Percentiles rank a stretch among this genome's conserved stretches.
Conservation (phyloP, 2,329 filamentous ascomycete genomes). For the Alternaria rosae region DNA sequence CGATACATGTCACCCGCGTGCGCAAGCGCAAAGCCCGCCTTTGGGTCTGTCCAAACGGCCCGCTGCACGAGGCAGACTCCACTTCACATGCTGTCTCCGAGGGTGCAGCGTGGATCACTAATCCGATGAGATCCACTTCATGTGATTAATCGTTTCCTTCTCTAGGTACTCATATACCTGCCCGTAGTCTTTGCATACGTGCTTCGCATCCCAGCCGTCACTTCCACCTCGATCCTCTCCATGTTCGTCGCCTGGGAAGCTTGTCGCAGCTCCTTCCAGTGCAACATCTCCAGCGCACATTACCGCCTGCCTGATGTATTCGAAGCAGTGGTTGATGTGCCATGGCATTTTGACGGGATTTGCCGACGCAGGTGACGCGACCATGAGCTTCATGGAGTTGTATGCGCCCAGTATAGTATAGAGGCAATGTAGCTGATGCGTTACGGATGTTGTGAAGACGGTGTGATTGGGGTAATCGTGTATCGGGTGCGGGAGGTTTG, state of each 20-base stretch:
- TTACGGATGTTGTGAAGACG: slow-evolving; percentile 45
- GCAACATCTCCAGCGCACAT: slow-evolving; percentile 47
- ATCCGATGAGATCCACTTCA: slow-evolving; percentile 40
- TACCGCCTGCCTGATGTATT: slow-evolving; percentile 44
- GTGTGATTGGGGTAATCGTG: slow-evolving; percentile 41
- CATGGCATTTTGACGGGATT: slow-evolving; percentile 40
- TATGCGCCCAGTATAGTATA: slow-evolving; percentile 45
- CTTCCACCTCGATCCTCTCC: slow-evolving; percentile 43
- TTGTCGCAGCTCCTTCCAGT: slow-evolving; percentile 43
- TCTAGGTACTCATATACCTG: slow-evolving; percentile 43
- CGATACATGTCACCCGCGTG: neutral
- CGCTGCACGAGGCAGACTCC: neutral
- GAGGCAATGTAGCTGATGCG: slow-evolving; percentile 46
- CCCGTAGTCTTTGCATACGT: slow-evolving; percentile 44
- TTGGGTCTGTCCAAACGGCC: slow-evolving; percentile 1
- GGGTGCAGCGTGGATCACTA: neutral
- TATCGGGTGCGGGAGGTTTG: slow-evolving; percentile 41
- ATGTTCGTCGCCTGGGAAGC: slow-evolving; percentile 33
- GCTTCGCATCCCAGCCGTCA: slow-evolving; percentile 45
- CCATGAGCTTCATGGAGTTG: slow-evolving; percentile 33
- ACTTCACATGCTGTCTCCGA: slow-evolving; percentile 8
- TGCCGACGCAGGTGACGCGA: slow-evolving; percentile 9
- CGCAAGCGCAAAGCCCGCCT: neutral
- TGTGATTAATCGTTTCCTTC: slow-evolving; percentile 34
- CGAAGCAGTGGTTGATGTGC: slow-evolving; percentile 48